Conservation (phyloP, 768 basidiomycete species). For the Chlorophyllum brunneum region DNA sequence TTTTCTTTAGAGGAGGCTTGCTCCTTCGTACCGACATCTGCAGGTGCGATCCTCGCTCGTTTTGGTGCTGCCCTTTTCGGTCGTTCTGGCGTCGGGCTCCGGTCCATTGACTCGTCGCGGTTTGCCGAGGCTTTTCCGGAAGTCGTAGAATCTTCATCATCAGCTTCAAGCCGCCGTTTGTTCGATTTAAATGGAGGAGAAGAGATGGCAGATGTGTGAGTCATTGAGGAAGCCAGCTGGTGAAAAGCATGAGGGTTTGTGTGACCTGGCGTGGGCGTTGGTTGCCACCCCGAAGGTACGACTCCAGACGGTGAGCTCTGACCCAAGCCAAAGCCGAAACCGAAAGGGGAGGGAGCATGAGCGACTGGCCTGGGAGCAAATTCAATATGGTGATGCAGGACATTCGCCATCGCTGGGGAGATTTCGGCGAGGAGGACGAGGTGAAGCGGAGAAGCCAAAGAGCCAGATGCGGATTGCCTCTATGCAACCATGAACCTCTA, state of each 20-base stretch:
- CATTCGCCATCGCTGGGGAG: constrained; percentile 55
- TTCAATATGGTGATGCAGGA: constrained; percentile 61
- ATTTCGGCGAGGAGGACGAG: constrained; percentile 16
- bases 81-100: constrained; percentile 81
- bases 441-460: constrained; percentile 3
- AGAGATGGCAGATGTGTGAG: constrained; percentile 27
- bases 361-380: constrained; percentile 57
- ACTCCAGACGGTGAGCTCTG: constrained; percentile 39
- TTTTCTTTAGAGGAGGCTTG: constrained; percentile 44
- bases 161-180: constrained; percentile 66
- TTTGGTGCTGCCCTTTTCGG: constrained; percentile 68
- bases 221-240: constrained; percentile 49
- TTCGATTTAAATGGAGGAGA: constrained; percentile 33
- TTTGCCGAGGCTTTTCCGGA: constrained; percentile 23
- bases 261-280: constrained; percentile 41
- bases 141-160: constrained; percentile 52
- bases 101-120: constrained; percentile 75
- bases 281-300: constrained; percentile 43
- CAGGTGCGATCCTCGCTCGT: constrained; percentile 47
- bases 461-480: constrained; percentile 4
- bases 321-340: constrained; percentile 69
- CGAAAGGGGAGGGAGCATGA: constrained; percentile 62
- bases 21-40: constrained; percentile 33
- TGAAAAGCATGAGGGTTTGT: constrained; percentile 51
- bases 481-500: constrained; percentile 11